Evolutionary conservation across 768 basidiomycete species (phyloP).

Genomic region (Pleurotus giganteus): DNA sequence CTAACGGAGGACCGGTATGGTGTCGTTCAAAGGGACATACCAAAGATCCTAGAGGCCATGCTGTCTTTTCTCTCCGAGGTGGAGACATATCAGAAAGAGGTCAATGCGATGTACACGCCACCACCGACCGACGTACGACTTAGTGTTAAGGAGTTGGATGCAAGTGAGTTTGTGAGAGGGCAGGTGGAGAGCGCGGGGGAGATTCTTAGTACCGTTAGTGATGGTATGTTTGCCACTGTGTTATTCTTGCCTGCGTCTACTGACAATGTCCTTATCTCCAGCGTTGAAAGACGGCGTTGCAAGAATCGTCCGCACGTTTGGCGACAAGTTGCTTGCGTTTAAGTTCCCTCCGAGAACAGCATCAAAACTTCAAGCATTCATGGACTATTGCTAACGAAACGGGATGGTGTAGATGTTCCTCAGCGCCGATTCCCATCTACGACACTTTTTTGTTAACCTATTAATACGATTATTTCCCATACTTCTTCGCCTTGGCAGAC

Average conservation of each 20-base stretch:
- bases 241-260: neutral
- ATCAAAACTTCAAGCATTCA: constrained; percentile 64
- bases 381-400: constrained; percentile 55
- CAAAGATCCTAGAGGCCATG: constrained; percentile 76
- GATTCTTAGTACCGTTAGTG: constrained; percentile 48
- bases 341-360: constrained; percentile 73
- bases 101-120: constrained; percentile 39
- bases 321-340: constrained; percentile 71
- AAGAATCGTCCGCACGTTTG: constrained; percentile 70
- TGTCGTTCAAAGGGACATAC: constrained; percentile 82
- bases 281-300: constrained; percentile 67
- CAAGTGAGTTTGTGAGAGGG: constrained; percentile 34
- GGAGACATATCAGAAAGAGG: constrained; percentile 60
- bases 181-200: constrained; percentile 60
- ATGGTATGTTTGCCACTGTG: constrained; percentile 45
- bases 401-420: neutral
- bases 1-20: constrained; percentile 80
- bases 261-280: constrained; percentile 20
- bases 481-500: no score
- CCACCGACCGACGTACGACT: constrained; percentile 32
- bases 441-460: no score
- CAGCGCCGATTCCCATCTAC: no score
- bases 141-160: constrained; percentile 32
- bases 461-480: neutral
- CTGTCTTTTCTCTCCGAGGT: constrained; percentile 62